These are phyloP conservation scores for Diaporthe eres DNA, from an alignment of 2,329 filamentous ascomycete genomes.

Conservation along the genomic window DNA sequence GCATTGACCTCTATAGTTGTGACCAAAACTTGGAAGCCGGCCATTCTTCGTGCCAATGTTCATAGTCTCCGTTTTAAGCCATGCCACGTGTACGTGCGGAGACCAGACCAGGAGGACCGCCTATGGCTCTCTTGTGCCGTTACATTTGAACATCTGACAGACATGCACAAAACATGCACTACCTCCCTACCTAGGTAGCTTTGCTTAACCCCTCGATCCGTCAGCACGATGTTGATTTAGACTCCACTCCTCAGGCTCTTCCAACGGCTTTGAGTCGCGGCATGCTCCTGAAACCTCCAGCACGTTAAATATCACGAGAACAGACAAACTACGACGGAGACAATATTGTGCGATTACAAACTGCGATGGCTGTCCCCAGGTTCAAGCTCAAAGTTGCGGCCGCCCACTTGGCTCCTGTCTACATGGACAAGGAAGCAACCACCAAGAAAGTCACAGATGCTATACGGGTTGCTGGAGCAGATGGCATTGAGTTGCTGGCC, in stretches of 20 bases:
- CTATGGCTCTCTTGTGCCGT: neutral
- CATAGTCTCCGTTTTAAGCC: neutral
- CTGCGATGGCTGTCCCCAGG: conserved; percentile 30
- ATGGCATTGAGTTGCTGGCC: conserved; percentile 44
- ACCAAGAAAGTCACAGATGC: conserved; percentile 43
- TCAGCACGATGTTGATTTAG: neutral
- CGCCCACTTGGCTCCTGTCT: conserved; percentile 46
- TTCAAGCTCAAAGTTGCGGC: conserved; percentile 45
- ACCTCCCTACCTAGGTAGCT: neutral
- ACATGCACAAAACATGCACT: neutral
- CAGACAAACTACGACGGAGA: neutral
- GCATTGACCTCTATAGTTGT: neutral
- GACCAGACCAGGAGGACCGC: neutral
- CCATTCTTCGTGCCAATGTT: neutral
- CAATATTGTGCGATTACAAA: too few relatives aligned
- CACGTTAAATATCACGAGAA: neutral
- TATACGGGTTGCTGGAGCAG: conserved; percentile 42
- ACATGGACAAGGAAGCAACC: conserved; percentile 46
- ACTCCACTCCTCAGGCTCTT: neutral
- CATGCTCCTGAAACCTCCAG: neutral
- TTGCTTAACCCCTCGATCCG: neutral
- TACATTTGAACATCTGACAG: neutral
- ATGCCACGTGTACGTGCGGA: conserved; percentile 1
- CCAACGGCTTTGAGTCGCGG: neutral
- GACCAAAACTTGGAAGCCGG: neutral